phyloP scores from a whole-genome alignment of 163 green algal species.

The Trebouxia gelatinosa region DNA sequence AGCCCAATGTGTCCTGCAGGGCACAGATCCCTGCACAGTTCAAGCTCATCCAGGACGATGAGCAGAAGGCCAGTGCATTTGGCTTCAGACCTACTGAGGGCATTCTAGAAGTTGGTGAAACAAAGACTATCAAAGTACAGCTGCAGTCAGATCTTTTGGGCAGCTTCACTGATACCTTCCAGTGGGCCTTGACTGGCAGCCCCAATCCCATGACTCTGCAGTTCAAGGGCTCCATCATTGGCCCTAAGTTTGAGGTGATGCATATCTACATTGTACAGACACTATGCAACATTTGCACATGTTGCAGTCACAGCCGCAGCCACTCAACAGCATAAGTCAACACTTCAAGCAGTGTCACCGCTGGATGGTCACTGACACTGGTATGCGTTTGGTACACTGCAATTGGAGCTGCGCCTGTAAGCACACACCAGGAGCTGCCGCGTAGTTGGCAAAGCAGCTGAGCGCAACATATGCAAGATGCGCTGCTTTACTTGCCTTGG shows the following conservation, averaged over 20 bases:
- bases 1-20: conserved; percentile 28
- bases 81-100: conserved; percentile 63
- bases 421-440: no score
- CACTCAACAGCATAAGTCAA: no score
- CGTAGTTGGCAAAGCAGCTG: no score
- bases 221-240: conserved; percentile 69
- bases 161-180: conserved; percentile 63
- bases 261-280: not conserved
- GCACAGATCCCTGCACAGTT: conserved; percentile 48
- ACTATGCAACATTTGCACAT: no score
- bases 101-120: conserved; percentile 40
- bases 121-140: conserved; percentile 54
- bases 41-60: conserved; percentile 19
- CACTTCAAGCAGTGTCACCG: no score
- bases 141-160: conserved; percentile 69
- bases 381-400: no score
- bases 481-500: no score
- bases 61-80: conserved; percentile 62
- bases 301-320: no score
- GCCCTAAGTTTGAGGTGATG: conserved; percentile 56
- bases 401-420: no score
- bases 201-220: conserved; percentile 58
- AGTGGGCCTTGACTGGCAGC: conserved; percentile 43
- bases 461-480: no score
- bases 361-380: no score